A percentile compares a stretch with the other conserved stretches of the same genome.
Evolutionary conservation across 148 eudicot genomes (phyloP).

Genomic region (Heliosperma pusillum): DNA sequence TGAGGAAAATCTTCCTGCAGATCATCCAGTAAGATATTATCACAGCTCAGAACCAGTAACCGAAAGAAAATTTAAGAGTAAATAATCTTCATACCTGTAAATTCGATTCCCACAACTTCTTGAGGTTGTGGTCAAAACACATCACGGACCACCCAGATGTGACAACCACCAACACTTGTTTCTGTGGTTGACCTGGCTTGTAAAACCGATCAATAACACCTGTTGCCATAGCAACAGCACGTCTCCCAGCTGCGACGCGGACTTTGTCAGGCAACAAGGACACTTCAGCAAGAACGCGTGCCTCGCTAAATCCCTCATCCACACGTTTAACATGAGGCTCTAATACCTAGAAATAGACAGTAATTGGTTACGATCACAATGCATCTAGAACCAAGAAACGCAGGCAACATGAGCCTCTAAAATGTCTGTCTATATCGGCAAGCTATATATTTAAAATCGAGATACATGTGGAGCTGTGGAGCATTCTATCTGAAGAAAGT

Average conservation of each 20-base stretch:
- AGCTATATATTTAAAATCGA: neutral
- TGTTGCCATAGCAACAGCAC: slow-evolving; percentile 95
- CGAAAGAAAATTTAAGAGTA: neutral
- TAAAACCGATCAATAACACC: slow-evolving; percentile 70
- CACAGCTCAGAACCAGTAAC: neutral
- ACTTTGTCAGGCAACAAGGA: slow-evolving; percentile 86
- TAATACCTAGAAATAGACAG: slow-evolving; percentile 49
- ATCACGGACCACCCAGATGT: slow-evolving; percentile 97
- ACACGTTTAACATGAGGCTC: slow-evolving; percentile 86
- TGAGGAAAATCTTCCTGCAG: slow-evolving; percentile 92
- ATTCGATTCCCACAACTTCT: slow-evolving; percentile 87
- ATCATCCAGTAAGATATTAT: neutral
- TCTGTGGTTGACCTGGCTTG: slow-evolving; percentile 58
- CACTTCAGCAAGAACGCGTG: slow-evolving; percentile 83
- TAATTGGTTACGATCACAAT: neutral
- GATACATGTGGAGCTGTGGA: neutral
- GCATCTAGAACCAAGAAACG: too few species aligned
- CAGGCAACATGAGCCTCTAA: slow-evolving; percentile 61
- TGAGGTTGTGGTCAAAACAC: slow-evolving; percentile 97
- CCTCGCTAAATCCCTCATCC: slow-evolving; percentile 91
- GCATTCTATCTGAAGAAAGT: neutral
- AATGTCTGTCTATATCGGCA: neutral
- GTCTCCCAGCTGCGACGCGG: slow-evolving; percentile 86
- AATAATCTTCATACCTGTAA: slow-evolving; percentile 51
- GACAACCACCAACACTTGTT: slow-evolving; percentile 93